Evolutionary conservation across 2,329 filamentous ascomycete genomes (phyloP).

Genomic region (Davidsoniella neocaledoniae): DNA sequence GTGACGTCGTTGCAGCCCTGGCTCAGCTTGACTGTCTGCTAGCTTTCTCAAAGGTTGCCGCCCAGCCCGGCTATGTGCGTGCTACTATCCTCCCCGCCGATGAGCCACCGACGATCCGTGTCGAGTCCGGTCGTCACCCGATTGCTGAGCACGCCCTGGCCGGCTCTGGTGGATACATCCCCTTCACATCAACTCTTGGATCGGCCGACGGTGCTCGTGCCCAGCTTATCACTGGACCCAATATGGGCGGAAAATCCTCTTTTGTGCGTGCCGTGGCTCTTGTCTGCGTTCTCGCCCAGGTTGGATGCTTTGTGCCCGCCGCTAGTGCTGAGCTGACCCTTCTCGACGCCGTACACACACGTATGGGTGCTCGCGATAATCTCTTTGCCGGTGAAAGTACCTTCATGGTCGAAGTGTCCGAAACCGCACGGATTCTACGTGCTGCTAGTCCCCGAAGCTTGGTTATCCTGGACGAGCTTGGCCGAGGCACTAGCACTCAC

Average conservation of each 20-base stretch:
- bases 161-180: slow-evolving; percentile 56
- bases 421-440: slow-evolving; percentile 82
- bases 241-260: slow-evolving; percentile 98
- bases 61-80: slow-evolving; percentile 73
- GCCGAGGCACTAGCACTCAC: slow-evolving; percentile 83
- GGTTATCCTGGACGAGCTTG: slow-evolving; percentile 87
- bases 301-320: slow-evolving; percentile 87
- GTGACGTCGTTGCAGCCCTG: slow-evolving; percentile 73
- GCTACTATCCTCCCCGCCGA: slow-evolving; percentile 49
- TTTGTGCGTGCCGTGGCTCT: slow-evolving; percentile 88
- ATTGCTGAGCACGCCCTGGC: slow-evolving; percentile 88
- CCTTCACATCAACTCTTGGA: slow-evolving; percentile 59
- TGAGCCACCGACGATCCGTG: slow-evolving; percentile 48
- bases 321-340: slow-evolving; percentile 57
- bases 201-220: slow-evolving; percentile 48
- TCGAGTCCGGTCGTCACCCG: slow-evolving; percentile 68
- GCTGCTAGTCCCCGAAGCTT: slow-evolving; percentile 70
- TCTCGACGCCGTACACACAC: slow-evolving; percentile 81
- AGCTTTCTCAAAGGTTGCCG: slow-evolving; percentile 69
- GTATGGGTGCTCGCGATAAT: slow-evolving; percentile 93
- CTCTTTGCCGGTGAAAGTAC: slow-evolving; percentile 89
- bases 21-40: slow-evolving; percentile 80
- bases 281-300: slow-evolving; percentile 83
- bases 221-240: slow-evolving; percentile 84
- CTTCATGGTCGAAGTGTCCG: slow-evolving; percentile 94